Evolutionary conservation across 768 basidiomycete species (phyloP).

Genomic region (Cystoderma amianthinum): DNA sequence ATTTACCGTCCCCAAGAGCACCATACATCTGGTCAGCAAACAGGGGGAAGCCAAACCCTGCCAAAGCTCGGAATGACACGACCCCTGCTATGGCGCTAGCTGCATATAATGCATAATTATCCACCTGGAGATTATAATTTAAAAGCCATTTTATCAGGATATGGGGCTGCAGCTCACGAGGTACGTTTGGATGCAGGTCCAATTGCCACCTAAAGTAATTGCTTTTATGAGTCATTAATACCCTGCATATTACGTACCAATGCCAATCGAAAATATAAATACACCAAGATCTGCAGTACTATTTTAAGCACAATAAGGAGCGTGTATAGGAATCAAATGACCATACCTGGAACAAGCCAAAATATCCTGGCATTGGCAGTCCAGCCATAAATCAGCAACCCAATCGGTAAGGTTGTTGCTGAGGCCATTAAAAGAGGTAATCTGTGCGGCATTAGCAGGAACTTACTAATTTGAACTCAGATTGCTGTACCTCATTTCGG

Average conservation of each 20-base stretch:
- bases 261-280: constrained; percentile 39
- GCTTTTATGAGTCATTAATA: background rate
- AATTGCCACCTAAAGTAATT: constrained; percentile 24
- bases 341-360: constrained; percentile 55
- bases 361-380: constrained; percentile 37
- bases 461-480: constrained; percentile 1
- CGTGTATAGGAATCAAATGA: constrained; percentile 2
- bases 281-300: constrained; percentile 26
- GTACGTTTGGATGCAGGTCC: constrained; percentile 50
- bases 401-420: constrained; percentile 48
- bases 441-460: constrained; percentile 6
- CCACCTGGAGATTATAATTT: constrained; percentile 49
- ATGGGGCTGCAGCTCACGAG: constrained; percentile 33
- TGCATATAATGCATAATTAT: constrained; percentile 75
- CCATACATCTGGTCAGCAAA: constrained; percentile 55
- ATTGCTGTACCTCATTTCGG: constrained; percentile 38
- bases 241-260: constrained; percentile 20
- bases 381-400: constrained; percentile 61
- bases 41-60: constrained; percentile 59
- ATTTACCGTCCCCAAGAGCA: constrained; percentile 35
- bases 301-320: background rate
- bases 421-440: constrained; percentile 37
- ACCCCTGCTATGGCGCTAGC: constrained; percentile 53
- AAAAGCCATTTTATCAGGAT: constrained; percentile 1
- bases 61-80: constrained; percentile 45